phyloP scores from a whole-genome alignment of 1,284 basidiomycete genomes.

The Megacollybia platyphylla region DNA sequence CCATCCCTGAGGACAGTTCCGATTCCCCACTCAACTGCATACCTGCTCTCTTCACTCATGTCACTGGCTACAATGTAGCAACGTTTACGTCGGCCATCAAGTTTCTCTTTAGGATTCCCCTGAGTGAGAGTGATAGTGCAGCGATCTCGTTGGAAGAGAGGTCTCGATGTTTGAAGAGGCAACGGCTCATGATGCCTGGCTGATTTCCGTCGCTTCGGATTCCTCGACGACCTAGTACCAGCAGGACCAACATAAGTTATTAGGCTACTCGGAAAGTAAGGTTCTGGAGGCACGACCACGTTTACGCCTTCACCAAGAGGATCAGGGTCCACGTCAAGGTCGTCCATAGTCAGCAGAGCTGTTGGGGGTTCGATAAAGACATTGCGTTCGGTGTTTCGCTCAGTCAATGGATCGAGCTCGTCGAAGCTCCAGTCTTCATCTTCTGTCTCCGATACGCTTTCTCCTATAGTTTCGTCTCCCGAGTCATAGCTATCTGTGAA shows the following conservation, averaged over 20 bases:
- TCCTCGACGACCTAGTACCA: constrained; percentile 22
- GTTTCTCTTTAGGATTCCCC: constrained; percentile 55
- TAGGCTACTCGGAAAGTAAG: constrained; percentile 65
- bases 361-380: constrained; percentile 38
- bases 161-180: constrained; percentile 56
- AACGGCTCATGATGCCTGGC: constrained; percentile 47
- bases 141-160: constrained; percentile 81
- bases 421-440: constrained; percentile 40
- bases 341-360: constrained; percentile 23
- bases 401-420: constrained; percentile 57
- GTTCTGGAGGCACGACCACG: constrained; percentile 71
- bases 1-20: constrained; percentile 94
- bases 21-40: constrained; percentile 92
- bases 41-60: constrained; percentile 83
- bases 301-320: constrained; percentile 84
- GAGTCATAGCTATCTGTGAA: constrained; percentile 42
- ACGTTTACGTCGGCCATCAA: constrained; percentile 47
- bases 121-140: constrained; percentile 88
- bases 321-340: constrained; percentile 53
- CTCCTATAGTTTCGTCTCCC: constrained; percentile 38
- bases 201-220: constrained; percentile 46
- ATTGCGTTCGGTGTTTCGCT: constrained; percentile 57
- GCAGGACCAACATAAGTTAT: constrained; percentile 22
- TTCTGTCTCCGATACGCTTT: constrained; percentile 32
- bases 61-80: constrained; percentile 90